These are phyloP conservation scores for Phytophthora pinifolia DNA, from an alignment of 352 stramenopile species.

Conservation along the genomic window DNA sequence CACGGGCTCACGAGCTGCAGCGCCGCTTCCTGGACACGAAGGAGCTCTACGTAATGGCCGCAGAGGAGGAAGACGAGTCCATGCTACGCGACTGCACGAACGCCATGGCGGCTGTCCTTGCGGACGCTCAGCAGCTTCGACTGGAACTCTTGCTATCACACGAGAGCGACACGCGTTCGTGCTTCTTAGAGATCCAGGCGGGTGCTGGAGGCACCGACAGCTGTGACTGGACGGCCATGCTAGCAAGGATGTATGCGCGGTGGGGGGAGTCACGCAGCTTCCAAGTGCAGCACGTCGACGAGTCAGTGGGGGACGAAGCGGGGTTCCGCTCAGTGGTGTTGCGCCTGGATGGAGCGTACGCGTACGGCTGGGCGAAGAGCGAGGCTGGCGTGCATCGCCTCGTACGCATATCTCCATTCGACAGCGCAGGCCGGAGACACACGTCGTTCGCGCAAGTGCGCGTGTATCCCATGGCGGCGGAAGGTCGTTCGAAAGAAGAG, in stretches of 20 bases:
- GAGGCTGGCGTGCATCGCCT: constrained; percentile 96
- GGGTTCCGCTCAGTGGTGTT: constrained; percentile 67
- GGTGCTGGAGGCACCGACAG: constrained; percentile 93
- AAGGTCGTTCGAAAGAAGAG: constrained; percentile 29
- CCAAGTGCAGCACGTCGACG: constrained; percentile 85
- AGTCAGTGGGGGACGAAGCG: constrained; percentile 77
- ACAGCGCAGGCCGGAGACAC: constrained; percentile 91
- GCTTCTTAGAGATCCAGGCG: constrained; percentile 81
- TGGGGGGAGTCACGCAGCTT: constrained; percentile 51
- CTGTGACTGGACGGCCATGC: constrained; percentile 96
- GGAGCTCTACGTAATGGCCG: constrained; percentile 55
- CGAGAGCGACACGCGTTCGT: constrained; percentile 58
- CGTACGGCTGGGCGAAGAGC: constrained; percentile 93
- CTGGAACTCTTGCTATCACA: constrained; percentile 62
- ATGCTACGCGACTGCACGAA: constrained; percentile 53
- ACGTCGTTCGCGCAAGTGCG: constrained; percentile 95
- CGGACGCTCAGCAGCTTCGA: constrained; percentile 52
- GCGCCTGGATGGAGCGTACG: constrained; percentile 63
- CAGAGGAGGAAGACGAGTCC: constrained; percentile 56
- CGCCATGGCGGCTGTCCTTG: constrained; percentile 38
- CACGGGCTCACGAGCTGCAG: constrained; percentile 39
- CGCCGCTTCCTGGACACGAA: constrained; percentile 62
- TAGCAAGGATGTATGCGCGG: constrained; percentile 95
- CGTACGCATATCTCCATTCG: constrained; percentile 95
- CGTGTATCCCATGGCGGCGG: constrained; percentile 62